Conservation (phyloP, 345 rosid species). For the Gossypium herbaceum region DNA sequence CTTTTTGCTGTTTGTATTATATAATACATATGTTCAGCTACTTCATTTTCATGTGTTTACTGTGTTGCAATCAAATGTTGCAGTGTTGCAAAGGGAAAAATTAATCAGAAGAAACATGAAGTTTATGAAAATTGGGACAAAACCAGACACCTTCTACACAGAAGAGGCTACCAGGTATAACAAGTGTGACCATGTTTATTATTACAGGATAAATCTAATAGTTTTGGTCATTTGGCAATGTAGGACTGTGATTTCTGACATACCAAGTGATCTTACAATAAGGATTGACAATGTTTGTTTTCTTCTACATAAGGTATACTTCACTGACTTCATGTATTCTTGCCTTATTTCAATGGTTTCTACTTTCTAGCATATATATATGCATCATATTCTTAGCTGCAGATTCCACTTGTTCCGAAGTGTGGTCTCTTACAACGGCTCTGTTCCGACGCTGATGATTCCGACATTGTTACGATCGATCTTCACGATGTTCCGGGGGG, state of each 20-base stretch:
- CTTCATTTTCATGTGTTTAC: neutral
- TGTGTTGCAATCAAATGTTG: constrained; percentile 6
- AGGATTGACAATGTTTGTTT: constrained; percentile 59
- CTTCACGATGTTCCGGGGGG: constrained; percentile 95
- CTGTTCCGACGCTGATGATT: constrained; percentile 45
- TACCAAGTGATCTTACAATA: constrained; percentile 60
- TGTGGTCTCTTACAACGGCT: constrained; percentile 76
- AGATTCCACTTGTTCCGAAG: constrained; percentile 81
- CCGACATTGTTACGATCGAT: constrained; percentile 48
- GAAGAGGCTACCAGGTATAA: constrained; percentile 84
- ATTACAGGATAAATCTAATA: constrained; percentile 10
- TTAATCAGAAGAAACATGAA: constrained; percentile 53
- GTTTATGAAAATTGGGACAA: constrained; percentile 90
- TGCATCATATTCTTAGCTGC: constrained; percentile 35
- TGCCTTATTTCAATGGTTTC: neutral
- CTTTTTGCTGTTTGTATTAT: neutral
- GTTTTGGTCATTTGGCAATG: constrained; percentile 19
- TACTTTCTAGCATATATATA: neutral
- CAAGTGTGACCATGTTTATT: neutral
- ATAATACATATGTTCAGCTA: neutral
- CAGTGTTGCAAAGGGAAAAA: constrained; percentile 12
- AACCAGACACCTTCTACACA: constrained; percentile 84
- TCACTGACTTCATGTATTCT: neutral
- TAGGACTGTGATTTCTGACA: constrained; percentile 72
- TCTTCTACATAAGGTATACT: constrained; percentile 77